Conservation (phyloP, 1,284 basidiomycete species). For the Inonotus hispidus region DNA sequence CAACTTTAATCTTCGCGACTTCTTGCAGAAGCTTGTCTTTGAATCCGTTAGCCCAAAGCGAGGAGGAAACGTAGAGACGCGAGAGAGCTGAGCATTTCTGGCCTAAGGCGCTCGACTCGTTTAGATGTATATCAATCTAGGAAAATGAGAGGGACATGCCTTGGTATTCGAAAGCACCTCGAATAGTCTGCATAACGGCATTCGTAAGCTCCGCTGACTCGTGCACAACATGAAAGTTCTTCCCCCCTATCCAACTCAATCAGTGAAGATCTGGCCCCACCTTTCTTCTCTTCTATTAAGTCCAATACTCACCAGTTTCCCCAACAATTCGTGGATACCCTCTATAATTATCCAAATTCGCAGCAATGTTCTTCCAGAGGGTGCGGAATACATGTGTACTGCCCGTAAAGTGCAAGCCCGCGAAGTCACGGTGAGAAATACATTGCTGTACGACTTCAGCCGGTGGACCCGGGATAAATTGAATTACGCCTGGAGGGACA, state of each 20-base stretch:
- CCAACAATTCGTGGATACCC: constrained; percentile 94
- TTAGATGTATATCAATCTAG: too few relatives aligned
- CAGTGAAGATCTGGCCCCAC: background rate
- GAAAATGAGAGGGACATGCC: constrained; percentile 38
- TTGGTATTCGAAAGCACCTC: constrained; percentile 95
- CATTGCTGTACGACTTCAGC: constrained; percentile 78
- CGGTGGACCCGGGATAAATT: constrained; percentile 90
- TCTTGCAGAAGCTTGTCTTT: constrained; percentile 75
- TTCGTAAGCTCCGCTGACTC: constrained; percentile 82
- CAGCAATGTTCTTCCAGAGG: constrained; percentile 94
- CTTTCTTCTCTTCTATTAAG: background rate
- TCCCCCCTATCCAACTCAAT: constrained; percentile 55
- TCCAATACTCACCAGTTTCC: constrained; percentile 56
- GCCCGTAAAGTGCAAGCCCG: constrained; percentile 95
- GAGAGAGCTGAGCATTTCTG: constrained; percentile 98
- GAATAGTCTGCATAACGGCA: constrained; percentile 84
- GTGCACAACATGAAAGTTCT: constrained; percentile 97
- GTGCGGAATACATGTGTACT: constrained; percentile 92
- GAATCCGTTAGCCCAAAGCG: constrained; percentile 86
- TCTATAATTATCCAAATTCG: constrained; percentile 82
- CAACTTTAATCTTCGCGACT: constrained; percentile 82
- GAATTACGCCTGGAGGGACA: constrained; percentile 91
- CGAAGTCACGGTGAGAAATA: constrained; percentile 77
- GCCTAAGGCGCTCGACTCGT: too few relatives aligned
- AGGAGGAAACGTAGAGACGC: constrained; percentile 84